phyloP scores from a whole-genome alignment of 495 filamentous ascomycete species.

The Coniosporium apollinis region DNA sequence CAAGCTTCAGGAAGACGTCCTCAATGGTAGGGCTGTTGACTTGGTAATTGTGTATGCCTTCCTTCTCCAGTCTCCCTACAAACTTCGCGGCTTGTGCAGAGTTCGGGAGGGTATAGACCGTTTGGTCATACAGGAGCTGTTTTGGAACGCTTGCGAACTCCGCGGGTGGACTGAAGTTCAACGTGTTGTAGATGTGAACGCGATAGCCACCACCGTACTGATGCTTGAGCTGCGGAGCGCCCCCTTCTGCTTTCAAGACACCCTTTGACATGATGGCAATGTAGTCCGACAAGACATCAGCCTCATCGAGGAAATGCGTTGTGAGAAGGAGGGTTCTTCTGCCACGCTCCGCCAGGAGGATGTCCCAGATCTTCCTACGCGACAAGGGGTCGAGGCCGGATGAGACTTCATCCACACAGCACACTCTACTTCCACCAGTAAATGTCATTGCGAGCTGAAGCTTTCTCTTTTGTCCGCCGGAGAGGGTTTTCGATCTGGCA shows the following conservation, averaged over 20 bases:
- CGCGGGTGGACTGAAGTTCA: slow-evolving; percentile 26
- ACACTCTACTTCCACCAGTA: slow-evolving; percentile 66
- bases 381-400: slow-evolving; percentile 69
- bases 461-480: slow-evolving; percentile 79
- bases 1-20: slow-evolving; percentile 58
- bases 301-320: slow-evolving; percentile 39
- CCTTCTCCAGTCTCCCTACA: slow-evolving; percentile 46
- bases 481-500: slow-evolving; percentile 50
- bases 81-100: slow-evolving; percentile 46
- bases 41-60: slow-evolving; percentile 20
- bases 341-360: slow-evolving; percentile 63
- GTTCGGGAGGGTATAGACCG: slow-evolving; percentile 47
- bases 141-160: slow-evolving; percentile 37
- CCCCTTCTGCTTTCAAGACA: slow-evolving; percentile 18
- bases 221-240: slow-evolving; percentile 20
- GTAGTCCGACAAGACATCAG: slow-evolving; percentile 23
- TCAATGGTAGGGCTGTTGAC: slow-evolving; percentile 54
- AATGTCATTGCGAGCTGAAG: slow-evolving; percentile 91
- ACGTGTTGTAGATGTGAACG: slow-evolving; percentile 46
- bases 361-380: slow-evolving; percentile 77
- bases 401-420: slow-evolving; percentile 78
- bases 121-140: slow-evolving; percentile 47
- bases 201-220: slow-evolving; percentile 44
- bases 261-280: slow-evolving; percentile 25
- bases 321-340: slow-evolving; percentile 65